phyloP scores from a whole-genome alignment of 2,329 filamentous ascomycete genomes.

The Nannizziopsis arthrosporioides region DNA sequence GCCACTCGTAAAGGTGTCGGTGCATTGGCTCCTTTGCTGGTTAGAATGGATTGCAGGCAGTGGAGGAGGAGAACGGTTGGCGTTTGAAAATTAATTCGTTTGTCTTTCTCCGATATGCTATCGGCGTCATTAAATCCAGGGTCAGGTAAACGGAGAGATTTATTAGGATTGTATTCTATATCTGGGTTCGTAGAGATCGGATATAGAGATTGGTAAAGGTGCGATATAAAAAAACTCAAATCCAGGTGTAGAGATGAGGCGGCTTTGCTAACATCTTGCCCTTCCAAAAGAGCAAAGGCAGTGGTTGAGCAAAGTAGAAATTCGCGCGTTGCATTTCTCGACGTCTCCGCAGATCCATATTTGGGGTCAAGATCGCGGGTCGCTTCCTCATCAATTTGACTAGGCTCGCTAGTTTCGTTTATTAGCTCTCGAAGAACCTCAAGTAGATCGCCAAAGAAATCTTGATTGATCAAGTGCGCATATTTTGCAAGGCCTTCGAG shows the following conservation, averaged over 20 bases:
- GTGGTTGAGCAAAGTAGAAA: constrained; percentile 89
- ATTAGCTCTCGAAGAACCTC: constrained; percentile 92
- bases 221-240: constrained; percentile 85
- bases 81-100: constrained; percentile 86
- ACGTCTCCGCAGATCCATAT: constrained; percentile 39
- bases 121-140: constrained; percentile 41
- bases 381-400: constrained; percentile 33
- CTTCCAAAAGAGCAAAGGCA: constrained; percentile 88
- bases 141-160: constrained; percentile 59
- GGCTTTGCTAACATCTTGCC: constrained; percentile 81
- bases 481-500: constrained; percentile 90
- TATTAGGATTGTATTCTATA: constrained; percentile 65
- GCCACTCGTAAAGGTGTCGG: constrained; percentile 75
- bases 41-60: constrained; percentile 67
- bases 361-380: constrained; percentile 37
- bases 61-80: constrained; percentile 85
- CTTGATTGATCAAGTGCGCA: constrained; percentile 93
- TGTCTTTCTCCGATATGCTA: constrained; percentile 23
- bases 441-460: constrained; percentile 93
- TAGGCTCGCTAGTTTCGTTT: constrained; percentile 39
- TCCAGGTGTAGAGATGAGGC: constrained; percentile 74
- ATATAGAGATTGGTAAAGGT: constrained; percentile 79
- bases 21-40: constrained; percentile 63
- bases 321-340: constrained; percentile 70
- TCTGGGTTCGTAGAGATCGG: constrained; percentile 69